Evolutionary conservation across 2,329 filamentous ascomycete species (phyloP).

Genomic region (Fusarium papillatum): DNA sequence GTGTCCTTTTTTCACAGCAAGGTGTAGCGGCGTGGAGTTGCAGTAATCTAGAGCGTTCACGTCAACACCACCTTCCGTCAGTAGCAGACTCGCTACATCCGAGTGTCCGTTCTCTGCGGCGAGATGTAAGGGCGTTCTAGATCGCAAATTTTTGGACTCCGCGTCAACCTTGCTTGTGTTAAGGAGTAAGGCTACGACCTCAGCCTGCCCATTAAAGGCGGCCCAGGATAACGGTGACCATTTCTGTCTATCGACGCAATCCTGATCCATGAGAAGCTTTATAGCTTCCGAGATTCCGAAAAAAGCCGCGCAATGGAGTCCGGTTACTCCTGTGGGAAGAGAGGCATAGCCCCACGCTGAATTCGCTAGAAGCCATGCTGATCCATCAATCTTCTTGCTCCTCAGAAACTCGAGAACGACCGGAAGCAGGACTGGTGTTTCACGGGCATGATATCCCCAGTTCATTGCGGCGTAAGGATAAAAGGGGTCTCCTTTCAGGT

Average conservation of each 20-base stretch:
- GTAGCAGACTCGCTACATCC: background rate
- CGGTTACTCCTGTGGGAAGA: too few relatives aligned
- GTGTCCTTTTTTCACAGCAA: background rate
- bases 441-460: background rate
- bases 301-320: background rate
- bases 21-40: background rate
- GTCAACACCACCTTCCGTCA: background rate
- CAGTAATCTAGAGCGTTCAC: too few relatives aligned
- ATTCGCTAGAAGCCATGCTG: too few relatives aligned
- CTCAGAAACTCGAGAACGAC: background rate
- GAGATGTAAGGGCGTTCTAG: background rate
- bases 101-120: background rate
- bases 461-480: background rate
- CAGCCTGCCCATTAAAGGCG: background rate
- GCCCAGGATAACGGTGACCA: background rate
- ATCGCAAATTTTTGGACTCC: background rate
- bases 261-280: background rate
- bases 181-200: background rate
- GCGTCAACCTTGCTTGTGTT: background rate
- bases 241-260: too few relatives aligned
- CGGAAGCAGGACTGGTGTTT: background rate
- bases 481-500: background rate
- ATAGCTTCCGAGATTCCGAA: background rate
- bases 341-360: too few relatives aligned
- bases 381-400: too few relatives aligned